A percentile compares a stretch with the other conserved stretches of the same genome.
phyloP scores from a whole-genome alignment of 179 eudicot species.

The Nepenthes alata region DNA sequence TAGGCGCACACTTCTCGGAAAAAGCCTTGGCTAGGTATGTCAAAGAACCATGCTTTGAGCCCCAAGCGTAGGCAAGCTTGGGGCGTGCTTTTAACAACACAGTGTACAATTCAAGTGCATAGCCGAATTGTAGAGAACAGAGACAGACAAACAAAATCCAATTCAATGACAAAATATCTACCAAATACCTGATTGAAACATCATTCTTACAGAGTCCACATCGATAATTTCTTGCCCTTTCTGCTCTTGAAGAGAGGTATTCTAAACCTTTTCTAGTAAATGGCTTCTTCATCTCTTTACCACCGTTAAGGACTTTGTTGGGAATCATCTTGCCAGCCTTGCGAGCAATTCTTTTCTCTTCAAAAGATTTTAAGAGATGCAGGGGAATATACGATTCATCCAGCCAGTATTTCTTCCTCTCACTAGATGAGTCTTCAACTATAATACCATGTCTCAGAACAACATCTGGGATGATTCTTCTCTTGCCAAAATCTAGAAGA shows the following conservation, averaged over 20 bases:
- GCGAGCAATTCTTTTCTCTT: slow-evolving; percentile 72
- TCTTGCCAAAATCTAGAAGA: slow-evolving; percentile 95
- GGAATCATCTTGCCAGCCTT: slow-evolving; percentile 38
- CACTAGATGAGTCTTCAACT: slow-evolving; percentile 61
- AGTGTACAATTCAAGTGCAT: too few species aligned
- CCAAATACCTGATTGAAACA: slow-evolving; percentile 62
- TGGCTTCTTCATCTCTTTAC: slow-evolving; percentile 24
- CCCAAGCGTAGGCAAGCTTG: too few species aligned
- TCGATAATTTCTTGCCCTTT: slow-evolving; percentile 42
- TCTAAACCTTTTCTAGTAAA: slow-evolving; percentile 44
- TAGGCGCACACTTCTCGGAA: too few species aligned
- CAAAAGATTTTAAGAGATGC: slow-evolving; percentile 70
- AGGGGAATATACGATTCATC: slow-evolving; percentile 78
- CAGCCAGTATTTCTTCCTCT: slow-evolving; percentile 85
- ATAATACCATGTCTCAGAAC: slow-evolving; percentile 55
- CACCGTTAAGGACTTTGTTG: slow-evolving; percentile 24
- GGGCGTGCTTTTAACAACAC: too few species aligned
- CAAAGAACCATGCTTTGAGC: too few species aligned
- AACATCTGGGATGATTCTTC: slow-evolving; percentile 80
- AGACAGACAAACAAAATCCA: neutral
- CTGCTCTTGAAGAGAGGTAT: slow-evolving; percentile 74
- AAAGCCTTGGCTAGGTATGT: too few species aligned
- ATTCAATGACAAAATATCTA: neutral
- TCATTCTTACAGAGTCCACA: slow-evolving; percentile 86
- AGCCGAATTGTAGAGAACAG: neutral